Evolutionary conservation across 441 rosid species (phyloP), one percentile per base, ranked within the genome.

Genomic region (Adansonia rubrostipa): DNA sequence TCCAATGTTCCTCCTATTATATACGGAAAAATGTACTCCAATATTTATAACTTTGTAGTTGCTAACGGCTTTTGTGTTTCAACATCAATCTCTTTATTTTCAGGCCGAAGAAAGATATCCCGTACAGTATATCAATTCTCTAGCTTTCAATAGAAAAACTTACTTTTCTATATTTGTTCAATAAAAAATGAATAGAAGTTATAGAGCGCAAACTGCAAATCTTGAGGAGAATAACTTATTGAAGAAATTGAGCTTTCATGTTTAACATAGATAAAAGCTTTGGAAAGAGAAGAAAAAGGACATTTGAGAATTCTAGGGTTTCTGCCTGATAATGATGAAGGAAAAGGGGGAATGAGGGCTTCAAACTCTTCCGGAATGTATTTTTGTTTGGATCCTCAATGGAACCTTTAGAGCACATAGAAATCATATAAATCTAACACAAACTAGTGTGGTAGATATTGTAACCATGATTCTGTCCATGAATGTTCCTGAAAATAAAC

Each of bases 31-130:
- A 24, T 17, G 15, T 14, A 42, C 22, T 66, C 71, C 28, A 42
- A 17, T n/a, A 66, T 17, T 3, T 62, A 42, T 5, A 6, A 45
- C 24, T 9, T 20, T 67, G 19, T 67, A 44, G 33, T 10, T 67
- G 54, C 72, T 22, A 5, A 6, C 54, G 19, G 13, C 15, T 44
- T 17, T 17, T 67, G 72, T 45, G 54, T 67, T 9, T 67, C 72
- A 9, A 44, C 33, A 67, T 17, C 72, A 45, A 67, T 67, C 47
- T 36, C 20, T 36, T 63, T 14, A 11, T 63, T 3, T 63, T 63
- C 47, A 63, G 68, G 20, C 68, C 36, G 68, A 63, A 63, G 45
- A 63, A 62, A 33, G 45, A 33, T 63, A 33, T 5, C 42, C 47
- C 36, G 15, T 63, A 63, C 17, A 0, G 14, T 14, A 33, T 11